phyloP scores from a whole-genome alignment of 768 basidiomycete species.

The Mycena pura region DNA sequence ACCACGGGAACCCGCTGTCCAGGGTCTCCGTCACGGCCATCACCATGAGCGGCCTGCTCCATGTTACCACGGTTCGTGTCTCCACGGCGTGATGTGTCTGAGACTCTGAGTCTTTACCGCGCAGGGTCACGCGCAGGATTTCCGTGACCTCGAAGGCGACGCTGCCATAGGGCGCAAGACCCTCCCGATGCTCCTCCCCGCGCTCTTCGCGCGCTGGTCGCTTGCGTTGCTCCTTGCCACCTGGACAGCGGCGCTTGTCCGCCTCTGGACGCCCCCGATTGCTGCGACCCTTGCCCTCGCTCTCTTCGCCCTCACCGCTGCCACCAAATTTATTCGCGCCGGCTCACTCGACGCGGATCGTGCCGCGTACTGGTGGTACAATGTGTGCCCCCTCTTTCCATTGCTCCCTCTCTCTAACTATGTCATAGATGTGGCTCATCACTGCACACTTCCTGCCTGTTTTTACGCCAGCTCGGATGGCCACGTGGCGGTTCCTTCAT shows the following conservation, averaged over 20 bases:
- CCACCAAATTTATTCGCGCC: conserved; percentile 20
- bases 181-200: conserved; percentile 27
- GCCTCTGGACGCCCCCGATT: conserved; percentile 26
- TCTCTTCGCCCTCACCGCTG: conserved; percentile 6
- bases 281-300: conserved; percentile 10
- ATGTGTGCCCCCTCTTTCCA: conserved; percentile 1
- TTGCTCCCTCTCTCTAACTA: not conserved
- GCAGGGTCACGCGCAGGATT: conserved; percentile 32
- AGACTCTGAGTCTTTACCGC: not conserved
- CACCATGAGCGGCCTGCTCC: conserved; percentile 37
- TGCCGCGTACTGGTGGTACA: conserved; percentile 26
- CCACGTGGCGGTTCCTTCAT: not conserved
- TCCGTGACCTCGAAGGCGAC: conserved; percentile 30
- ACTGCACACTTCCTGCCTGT: conserved; percentile 7
- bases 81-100: not conserved
- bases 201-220: conserved; percentile 28
- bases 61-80: conserved; percentile 40
- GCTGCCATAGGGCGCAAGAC: conserved; percentile 31
- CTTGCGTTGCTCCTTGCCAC: conserved; percentile 15
- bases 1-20: conserved; percentile 21
- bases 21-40: conserved; percentile 30
- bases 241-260: conserved; percentile 22
- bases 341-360: conserved; percentile 25
- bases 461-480: not conserved
- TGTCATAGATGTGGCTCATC: conserved; percentile 3